These are phyloP conservation scores for Cotoneaster glaucophyllus DNA, from an alignment of 306 rosid genomes.

Conservation along the genomic window DNA sequence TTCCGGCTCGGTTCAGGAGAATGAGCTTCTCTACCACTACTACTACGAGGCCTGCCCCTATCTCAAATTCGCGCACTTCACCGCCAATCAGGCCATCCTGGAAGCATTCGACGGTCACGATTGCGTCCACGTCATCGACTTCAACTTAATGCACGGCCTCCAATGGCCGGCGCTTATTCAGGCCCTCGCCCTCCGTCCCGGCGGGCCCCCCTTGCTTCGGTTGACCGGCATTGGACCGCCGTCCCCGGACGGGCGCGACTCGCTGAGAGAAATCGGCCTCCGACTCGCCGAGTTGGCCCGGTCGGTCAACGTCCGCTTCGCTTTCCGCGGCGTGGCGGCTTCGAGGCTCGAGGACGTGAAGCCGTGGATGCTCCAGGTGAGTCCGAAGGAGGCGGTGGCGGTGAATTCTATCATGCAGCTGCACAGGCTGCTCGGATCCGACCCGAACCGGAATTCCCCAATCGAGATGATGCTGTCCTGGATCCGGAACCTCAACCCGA, in stretches of 20 bases:
- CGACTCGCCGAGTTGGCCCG: conserved; percentile 78
- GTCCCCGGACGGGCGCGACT: conserved; percentile 79
- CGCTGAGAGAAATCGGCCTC: conserved; percentile 65
- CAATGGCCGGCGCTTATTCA: conserved; percentile 94
- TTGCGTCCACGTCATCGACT: conserved; percentile 86
- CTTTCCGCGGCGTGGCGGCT: conserved; percentile 90
- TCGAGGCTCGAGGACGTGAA: conserved; percentile 70
- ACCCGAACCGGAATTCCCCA: conserved; percentile 17
- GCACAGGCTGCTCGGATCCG: conserved; percentile 61
- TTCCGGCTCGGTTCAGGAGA: conserved; percentile 31
- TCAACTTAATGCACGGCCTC: conserved; percentile 81
- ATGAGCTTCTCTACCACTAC: conserved; percentile 64
- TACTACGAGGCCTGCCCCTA: conserved; percentile 86
- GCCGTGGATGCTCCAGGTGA: conserved; percentile 88
- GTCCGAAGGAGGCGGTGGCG: conserved; percentile 67
- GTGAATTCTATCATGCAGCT: conserved; percentile 84
- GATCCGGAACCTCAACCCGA: conserved; percentile 73
- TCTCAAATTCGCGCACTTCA: conserved; percentile 88
- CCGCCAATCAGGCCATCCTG: conserved; percentile 82
- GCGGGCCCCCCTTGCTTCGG: conserved; percentile 71
- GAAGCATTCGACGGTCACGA: conserved; percentile 82
- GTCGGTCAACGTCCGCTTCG: conserved; percentile 72
- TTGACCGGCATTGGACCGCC: conserved; percentile 95
- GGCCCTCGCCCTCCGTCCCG: conserved; percentile 78
- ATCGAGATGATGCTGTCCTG: conserved; percentile 45